A percentile compares a stretch with the other conserved stretches of the same genome.
Conservation (phyloP, 2,329 filamentous ascomycete species). For the Cladosporium velox region DNA sequence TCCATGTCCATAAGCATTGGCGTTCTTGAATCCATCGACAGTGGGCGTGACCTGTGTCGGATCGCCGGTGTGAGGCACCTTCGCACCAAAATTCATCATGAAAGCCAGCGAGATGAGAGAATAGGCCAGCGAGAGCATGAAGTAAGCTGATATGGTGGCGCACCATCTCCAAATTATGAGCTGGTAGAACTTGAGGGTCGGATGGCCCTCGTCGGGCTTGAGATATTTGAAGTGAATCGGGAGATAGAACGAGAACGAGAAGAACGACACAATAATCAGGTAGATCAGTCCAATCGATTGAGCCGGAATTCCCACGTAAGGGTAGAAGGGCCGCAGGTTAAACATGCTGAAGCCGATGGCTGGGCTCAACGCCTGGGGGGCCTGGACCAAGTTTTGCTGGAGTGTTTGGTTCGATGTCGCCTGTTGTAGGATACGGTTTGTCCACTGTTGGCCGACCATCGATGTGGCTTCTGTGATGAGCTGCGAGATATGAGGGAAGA, state of each 20-base stretch:
- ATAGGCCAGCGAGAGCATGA: conserved; percentile 64
- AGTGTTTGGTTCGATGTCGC: conserved; percentile 41
- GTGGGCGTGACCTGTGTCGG: conserved; percentile 42
- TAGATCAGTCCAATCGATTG: conserved; percentile 67
- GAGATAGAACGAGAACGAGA: conserved; percentile 65
- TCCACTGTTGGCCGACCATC: conserved; percentile 53
- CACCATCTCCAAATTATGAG: conserved; percentile 60
- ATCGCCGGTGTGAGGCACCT: conserved; percentile 48
- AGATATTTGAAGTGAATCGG: conserved; percentile 63
- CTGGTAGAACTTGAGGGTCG: conserved; percentile 59
- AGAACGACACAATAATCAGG: conserved; percentile 67
- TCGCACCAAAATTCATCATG: conserved; percentile 58
- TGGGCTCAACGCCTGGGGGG: conserved; percentile 57
- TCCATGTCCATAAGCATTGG: conserved; percentile 58
- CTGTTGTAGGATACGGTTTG: conserved; percentile 44
- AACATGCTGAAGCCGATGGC: conserved; percentile 57
- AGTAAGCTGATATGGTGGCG: conserved; percentile 59
- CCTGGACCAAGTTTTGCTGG: conserved; percentile 47
- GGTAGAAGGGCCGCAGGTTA: conserved; percentile 62
- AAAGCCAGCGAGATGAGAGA: conserved; percentile 65
- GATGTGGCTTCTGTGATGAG: conserved; percentile 52
- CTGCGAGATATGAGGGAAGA: conserved; percentile 53
- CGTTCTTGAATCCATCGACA: conserved; percentile 39
- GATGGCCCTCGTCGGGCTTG: conserved; percentile 54
- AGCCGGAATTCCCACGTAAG: conserved; percentile 57